Evolutionary conservation across 2,329 filamentous ascomycete species (phyloP).

Genomic region (Ceratocystis variospora): DNA sequence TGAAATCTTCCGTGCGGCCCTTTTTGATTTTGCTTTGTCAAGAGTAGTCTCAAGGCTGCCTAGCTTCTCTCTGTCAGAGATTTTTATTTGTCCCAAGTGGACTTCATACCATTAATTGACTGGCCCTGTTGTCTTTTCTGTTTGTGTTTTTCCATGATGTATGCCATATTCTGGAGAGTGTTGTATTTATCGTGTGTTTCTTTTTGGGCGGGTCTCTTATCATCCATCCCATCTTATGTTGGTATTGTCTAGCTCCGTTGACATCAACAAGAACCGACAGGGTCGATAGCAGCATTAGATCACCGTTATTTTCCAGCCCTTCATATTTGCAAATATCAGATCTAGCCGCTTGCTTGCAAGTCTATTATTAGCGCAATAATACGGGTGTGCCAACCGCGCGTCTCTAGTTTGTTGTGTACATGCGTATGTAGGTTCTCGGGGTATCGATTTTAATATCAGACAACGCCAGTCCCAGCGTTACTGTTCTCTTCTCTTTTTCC

Average conservation of each 20-base stretch:
- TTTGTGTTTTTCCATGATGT: background rate
- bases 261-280: too few relatives aligned
- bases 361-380: background rate
- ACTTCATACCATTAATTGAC: background rate
- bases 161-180: constrained; percentile 4
- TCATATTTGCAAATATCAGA: background rate
- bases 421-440: background rate
- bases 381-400: background rate
- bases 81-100: too few relatives aligned
- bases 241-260: background rate
- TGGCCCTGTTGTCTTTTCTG: background rate
- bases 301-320: too few relatives aligned
- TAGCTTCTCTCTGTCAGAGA: too few relatives aligned
- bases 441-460: background rate
- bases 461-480: background rate
- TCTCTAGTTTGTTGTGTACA: background rate
- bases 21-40: too few relatives aligned
- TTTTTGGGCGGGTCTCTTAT: background rate
- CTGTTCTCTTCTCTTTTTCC: background rate
- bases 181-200: background rate
- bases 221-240: too few relatives aligned
- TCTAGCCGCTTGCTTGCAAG: background rate
- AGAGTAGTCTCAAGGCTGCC: too few relatives aligned
- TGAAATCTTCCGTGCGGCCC: background rate
- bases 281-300: too few relatives aligned